Evolutionary conservation across 176 grass and related monocot genomes (phyloP), one percentile per base, ranked within the genome.

Genomic region (Phoenix roebelenii): DNA sequence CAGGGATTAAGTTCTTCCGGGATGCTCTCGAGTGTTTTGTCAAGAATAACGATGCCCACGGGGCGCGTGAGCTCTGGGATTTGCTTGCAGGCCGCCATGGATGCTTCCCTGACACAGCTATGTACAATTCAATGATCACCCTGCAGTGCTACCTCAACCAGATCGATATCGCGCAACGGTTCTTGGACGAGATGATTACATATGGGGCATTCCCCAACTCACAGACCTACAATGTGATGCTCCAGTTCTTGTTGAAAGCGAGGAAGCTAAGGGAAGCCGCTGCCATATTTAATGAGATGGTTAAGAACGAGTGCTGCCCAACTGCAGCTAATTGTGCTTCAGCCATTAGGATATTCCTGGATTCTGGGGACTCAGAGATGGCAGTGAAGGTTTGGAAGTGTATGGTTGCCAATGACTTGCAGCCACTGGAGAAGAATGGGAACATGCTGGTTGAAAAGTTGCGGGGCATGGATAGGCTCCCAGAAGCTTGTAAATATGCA

Each of bases 401-500:
- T 72, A 97, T 97, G 92, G 60, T 82, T 58, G 65, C 55, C 28
- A 73, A 88, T 76, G 62, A 62, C 25, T 75, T 88, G 39, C 77
- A 59, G 12, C 78, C 83, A 28, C 65, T 90, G 58, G 81, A 91
- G 70, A 87, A 88, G 66, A 48, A 68, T 17, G 92, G 87, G 17
- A 97, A 97, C 52, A 68, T 82, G 74, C 69, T 97, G 50, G 81
- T 97, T 54, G 69, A 61, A 4, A 76, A 73, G 59, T 54, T 97
- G 20, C 76, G 65, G 55, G 75, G 76, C 50, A 28, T 54, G 35
- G 76, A 78, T 20, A 74, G 74, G 69, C 69, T 97, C 26, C 87
- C 92, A 0, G 92, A 97, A 88, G 92, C 92, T 35, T 97, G 92
- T 67, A 97, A 91, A 71, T 85, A 69, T 68, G 92, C 86, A 7